These are phyloP conservation scores for Leptographium wingfieldii DNA, from an alignment of 2,329 filamentous ascomycete species.

Conservation along the genomic window DNA sequence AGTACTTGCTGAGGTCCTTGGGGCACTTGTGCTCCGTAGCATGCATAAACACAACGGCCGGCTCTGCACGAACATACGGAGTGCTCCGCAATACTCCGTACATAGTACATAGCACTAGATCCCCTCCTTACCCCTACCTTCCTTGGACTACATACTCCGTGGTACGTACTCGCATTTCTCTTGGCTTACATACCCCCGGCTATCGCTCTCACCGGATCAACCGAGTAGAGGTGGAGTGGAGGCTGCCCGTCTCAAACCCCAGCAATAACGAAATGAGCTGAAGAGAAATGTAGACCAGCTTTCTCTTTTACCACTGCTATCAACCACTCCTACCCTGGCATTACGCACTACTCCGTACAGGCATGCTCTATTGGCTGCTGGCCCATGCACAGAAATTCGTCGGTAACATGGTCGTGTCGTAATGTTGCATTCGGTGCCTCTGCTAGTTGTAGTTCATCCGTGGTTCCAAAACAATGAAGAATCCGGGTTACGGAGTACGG, in stretches of 20 bases:
- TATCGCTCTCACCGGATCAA: background rate
- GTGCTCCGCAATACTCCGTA: too few species aligned
- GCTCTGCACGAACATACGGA: background rate
- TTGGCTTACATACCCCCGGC: too few species aligned
- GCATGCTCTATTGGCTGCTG: background rate
- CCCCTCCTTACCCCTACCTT: too few species aligned
- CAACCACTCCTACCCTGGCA: too few species aligned
- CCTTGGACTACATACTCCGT: too few species aligned
- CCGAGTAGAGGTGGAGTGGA: background rate
- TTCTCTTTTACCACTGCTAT: background rate
- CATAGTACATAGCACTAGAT: too few species aligned
- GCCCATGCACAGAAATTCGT: background rate
- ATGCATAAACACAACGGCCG: background rate
- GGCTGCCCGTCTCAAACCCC: background rate
- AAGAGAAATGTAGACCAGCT: background rate
- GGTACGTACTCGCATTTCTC: background rate
- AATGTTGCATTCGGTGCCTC: background rate
- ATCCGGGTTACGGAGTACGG: background rate
- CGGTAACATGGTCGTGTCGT: background rate
- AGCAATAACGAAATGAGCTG: constrained; percentile 1
- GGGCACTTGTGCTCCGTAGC: background rate
- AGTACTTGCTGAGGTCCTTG: too few species aligned
- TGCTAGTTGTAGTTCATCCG: background rate
- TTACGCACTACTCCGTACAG: background rate
- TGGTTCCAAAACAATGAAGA: background rate